Percentiles rank a stretch among this genome's conserved stretches.
Conservation (phyloP, 768 basidiomycete genomes). For the Panaeolus cyanescens region DNA sequence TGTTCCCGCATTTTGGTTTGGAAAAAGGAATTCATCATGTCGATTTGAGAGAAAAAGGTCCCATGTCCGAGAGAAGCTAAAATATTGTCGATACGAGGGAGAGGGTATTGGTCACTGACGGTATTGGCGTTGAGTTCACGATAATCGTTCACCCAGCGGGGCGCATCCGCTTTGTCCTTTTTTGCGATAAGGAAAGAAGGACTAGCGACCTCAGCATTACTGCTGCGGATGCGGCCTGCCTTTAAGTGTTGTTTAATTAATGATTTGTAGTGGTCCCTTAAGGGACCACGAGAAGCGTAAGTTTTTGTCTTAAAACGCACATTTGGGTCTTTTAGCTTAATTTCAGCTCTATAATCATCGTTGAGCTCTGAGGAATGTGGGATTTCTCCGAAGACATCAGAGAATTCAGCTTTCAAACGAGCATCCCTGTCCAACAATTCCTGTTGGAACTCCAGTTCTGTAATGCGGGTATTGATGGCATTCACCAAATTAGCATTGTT, state of each 20-base stretch:
- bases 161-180: slow-evolving; percentile 24
- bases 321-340: slow-evolving; percentile 27
- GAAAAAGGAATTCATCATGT: slow-evolving; percentile 10
- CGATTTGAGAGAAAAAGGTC: background rate
- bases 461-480: too few species aligned
- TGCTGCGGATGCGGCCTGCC: slow-evolving; percentile 30
- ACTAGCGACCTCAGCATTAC: slow-evolving; percentile 26
- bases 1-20: slow-evolving; percentile 6
- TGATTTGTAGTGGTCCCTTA: background rate
- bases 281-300: slow-evolving; percentile 11
- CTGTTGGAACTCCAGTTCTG: background rate
- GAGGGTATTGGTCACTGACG: slow-evolving; percentile 18
- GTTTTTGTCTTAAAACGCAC: slow-evolving; percentile 26
- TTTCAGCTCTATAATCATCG: background rate
- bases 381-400: slow-evolving; percentile 14
- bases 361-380: slow-evolving; percentile 15
- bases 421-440: background rate
- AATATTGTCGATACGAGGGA: slow-evolving; percentile 23
- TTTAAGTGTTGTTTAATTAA: slow-evolving; percentile 31
- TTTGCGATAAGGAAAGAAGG: slow-evolving; percentile 40
- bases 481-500: too few species aligned
- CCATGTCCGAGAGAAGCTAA: slow-evolving; percentile 18
- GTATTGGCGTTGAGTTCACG: slow-evolving; percentile 27
- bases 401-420: background rate
- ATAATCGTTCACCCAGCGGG: slow-evolving; percentile 36